Evolutionary conservation across 2,329 filamentous ascomycete genomes (phyloP).

Genomic region (Penicillium sp.): DNA sequence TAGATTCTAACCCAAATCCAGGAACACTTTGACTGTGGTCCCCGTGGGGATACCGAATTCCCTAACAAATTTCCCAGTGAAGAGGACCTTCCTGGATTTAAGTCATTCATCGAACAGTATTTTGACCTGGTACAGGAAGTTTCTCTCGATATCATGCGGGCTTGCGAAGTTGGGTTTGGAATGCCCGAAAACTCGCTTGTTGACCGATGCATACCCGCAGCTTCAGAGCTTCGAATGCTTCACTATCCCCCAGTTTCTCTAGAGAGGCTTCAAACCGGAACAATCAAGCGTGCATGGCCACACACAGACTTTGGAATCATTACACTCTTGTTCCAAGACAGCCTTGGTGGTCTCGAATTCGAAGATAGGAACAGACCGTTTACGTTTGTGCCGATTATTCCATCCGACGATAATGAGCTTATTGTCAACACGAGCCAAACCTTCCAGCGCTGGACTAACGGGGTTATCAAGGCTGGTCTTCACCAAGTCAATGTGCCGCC

Average conservation of each 20-base stretch:
- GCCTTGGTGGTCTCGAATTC: constrained; percentile 59
- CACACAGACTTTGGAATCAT: constrained; percentile 66
- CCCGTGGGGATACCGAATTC: background rate
- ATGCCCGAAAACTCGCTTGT: constrained; percentile 3
- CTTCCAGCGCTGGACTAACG: constrained; percentile 5
- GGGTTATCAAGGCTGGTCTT: background rate
- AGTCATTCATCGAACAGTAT: background rate
- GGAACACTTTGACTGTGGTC: background rate
- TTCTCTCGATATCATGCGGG: background rate
- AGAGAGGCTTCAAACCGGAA: constrained; percentile 68
- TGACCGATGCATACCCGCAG: constrained; percentile 50
- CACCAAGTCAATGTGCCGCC: constrained; percentile 4
- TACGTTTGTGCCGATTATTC: constrained; percentile 1
- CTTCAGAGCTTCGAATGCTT: constrained; percentile 71
- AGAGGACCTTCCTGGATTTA: background rate
- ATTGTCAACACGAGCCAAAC: constrained; percentile 7
- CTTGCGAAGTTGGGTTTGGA: background rate
- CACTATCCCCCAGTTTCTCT: constrained; percentile 72
- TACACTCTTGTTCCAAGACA: constrained; percentile 58
- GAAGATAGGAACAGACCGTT: constrained; percentile 37
- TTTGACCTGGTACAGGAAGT: background rate
- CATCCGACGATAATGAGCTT: background rate
- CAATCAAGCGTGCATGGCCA: constrained; percentile 10
- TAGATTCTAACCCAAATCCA: background rate
- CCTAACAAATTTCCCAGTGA: constrained; percentile 2